Base-by-base conservation (phyloP, 2,329 filamentous ascomycete genomes). In the Neoascochyta sp. region DNA sequence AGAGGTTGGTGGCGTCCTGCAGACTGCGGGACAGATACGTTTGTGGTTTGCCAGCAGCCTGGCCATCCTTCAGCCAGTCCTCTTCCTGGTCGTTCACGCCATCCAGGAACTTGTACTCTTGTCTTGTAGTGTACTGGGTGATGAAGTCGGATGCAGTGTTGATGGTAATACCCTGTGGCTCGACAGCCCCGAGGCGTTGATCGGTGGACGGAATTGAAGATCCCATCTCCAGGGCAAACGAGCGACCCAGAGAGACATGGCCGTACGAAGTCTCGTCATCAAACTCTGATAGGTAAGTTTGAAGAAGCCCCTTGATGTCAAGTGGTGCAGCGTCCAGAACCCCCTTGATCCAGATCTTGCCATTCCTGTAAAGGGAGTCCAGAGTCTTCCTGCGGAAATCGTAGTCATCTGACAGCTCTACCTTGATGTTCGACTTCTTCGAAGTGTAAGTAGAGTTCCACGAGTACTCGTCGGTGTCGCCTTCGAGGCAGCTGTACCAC, bases 111-210 rank as follows among this genome's bases (percentile, higher is more conserved):
- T 89, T 81, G 62, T 98, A 98, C 55, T 95, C 89, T 59, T 98
- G 93, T 20, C 92, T 83, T 15, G 88, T 93, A 3, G 90, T 96
- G 60, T 98, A 98, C 56, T 98, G 90, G 2, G 92, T 88, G 55
- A 98, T 80, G 51, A 98, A 95, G 58, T 96, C 90, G 3, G 92
- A 96, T 1, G 86, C 88, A 8, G 89, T 88, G 58, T 96, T 95
- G 59, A 95, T 82, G 41, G 78, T 78, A 31, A 78, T 78, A 26
- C 82, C 78, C 11, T 83, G 80, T 41, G 74, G 75, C 45, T 93
- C 86, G 27, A 98, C 80, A 5, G 86, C 89, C 27, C 57, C 81
- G 22, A 98, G 73, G 41, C 87, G 79, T 54, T 93, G 87, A 57
- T 98, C 90, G 7, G 83, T 89, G 4, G 76, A 74, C 4, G 93